These are phyloP conservation scores for Lichtheimia corymbifera DNA, from an alignment of 371 early-diverging fungal genomes.

Conservation along the genomic window DNA sequence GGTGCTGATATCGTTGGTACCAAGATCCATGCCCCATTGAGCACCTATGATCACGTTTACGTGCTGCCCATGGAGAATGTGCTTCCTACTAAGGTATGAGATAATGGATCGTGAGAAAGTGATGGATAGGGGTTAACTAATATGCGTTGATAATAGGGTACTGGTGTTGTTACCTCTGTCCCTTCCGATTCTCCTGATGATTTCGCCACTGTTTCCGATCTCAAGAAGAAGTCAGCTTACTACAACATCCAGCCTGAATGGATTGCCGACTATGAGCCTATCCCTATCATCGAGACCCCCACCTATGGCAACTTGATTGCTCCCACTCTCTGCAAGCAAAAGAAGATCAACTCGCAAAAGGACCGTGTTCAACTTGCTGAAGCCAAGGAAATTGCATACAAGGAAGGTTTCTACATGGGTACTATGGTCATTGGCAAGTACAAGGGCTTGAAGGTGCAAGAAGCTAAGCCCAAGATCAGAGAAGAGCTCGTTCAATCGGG, in stretches of 20 bases:
- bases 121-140: not conserved
- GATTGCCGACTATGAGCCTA: conserved; percentile 82
- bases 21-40: conserved; percentile 89
- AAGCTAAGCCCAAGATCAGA: conserved; percentile 89
- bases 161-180: conserved; percentile 98
- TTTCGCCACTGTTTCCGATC: conserved; percentile 85
- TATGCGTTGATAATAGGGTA: conserved; percentile 68
- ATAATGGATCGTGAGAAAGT: not conserved
- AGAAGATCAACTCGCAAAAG: conserved; percentile 95
- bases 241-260: conserved; percentile 89
- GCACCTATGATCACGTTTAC: conserved; percentile 78
- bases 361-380: conserved; percentile 88
- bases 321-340: conserved; percentile 77
- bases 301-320: conserved; percentile 88
- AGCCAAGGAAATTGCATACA: conserved; percentile 96
- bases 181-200: conserved; percentile 99
- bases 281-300: conserved; percentile 88
- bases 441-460: conserved; percentile 84
- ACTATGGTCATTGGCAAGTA: conserved; percentile 83
- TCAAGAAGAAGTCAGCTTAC: conserved; percentile 92
- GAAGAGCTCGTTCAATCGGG: conserved; percentile 70
- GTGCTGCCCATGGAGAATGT: conserved; percentile 98
- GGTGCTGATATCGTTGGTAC: conserved; percentile 89
- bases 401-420: conserved; percentile 97
- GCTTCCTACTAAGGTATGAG: conserved; percentile 71